phyloP scores from a whole-genome alignment of 176 grass and related monocot genomes.

The Chrysopogon serrulatus region DNA sequence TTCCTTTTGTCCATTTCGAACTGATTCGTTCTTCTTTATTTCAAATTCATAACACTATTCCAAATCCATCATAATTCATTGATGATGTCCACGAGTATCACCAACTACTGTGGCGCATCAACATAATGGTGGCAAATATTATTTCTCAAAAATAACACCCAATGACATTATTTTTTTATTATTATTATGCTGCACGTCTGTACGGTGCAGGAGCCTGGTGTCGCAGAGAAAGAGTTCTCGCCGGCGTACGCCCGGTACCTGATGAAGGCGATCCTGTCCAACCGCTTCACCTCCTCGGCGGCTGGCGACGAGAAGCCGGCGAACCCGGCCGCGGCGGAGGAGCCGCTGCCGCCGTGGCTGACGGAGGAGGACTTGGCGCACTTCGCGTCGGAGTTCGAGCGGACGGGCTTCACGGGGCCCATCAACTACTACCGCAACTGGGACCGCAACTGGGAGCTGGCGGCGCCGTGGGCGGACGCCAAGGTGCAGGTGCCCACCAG shows the following conservation, averaged over 20 bases:
- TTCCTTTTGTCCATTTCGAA: no score
- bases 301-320: background rate
- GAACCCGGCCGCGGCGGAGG: no score
- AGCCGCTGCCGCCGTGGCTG: conserved; percentile 23
- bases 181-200: no score
- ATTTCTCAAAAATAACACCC: no score
- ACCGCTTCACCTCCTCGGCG: background rate
- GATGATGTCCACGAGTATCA: no score
- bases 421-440: conserved; percentile 60
- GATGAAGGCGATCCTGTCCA: conserved; percentile 1
- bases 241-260: conserved; percentile 18
- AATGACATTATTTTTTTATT: no score
- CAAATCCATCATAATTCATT: no score
- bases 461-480: conserved; percentile 42
- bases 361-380: conserved; percentile 34
- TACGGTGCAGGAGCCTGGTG: conserved; percentile 32
- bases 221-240: conserved; percentile 27
- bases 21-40: no score
- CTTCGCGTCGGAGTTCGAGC: conserved; percentile 40
- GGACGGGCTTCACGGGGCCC: conserved; percentile 37
- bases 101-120: no score
- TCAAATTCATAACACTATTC: no score
- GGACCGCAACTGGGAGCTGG: conserved; percentile 58
- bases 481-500: conserved; percentile 37
- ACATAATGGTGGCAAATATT: no score